These are phyloP conservation scores for Penicillium sp. DNA, from an alignment of 2,329 filamentous ascomycete genomes.

Conservation along the genomic window DNA sequence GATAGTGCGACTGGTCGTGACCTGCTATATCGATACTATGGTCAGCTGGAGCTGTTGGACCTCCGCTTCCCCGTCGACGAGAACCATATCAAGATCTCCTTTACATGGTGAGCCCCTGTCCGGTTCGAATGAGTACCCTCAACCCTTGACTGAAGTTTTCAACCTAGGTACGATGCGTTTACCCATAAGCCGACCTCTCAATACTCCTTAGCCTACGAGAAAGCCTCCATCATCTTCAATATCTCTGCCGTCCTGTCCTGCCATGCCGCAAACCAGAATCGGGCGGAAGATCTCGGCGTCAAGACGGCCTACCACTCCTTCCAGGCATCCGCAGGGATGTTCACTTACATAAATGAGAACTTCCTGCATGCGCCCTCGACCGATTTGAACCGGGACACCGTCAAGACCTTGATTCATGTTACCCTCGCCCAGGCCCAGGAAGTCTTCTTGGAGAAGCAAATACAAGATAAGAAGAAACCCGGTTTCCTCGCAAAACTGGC, in stretches of 20 bases:
- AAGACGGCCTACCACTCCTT: slow-evolving; percentile 98
- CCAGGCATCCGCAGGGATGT: slow-evolving; percentile 98
- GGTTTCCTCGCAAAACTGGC: slow-evolving; percentile 90
- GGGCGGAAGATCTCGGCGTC: slow-evolving; percentile 86
- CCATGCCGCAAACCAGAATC: slow-evolving; percentile 89
- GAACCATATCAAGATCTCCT: slow-evolving; percentile 98
- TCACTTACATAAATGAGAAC: slow-evolving; percentile 99
- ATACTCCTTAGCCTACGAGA: slow-evolving; percentile 95
- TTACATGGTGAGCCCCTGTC: slow-evolving; percentile 74
- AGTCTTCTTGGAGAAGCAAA: slow-evolving; percentile 95
- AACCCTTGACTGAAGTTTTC: slow-evolving; percentile 2
- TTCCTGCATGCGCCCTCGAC: slow-evolving; percentile 95
- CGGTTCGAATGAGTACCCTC: neutral
- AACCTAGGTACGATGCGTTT: slow-evolving; percentile 91
- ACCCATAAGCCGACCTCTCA: slow-evolving; percentile 97
- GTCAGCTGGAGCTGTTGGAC: slow-evolving; percentile 91
- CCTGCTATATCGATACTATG: slow-evolving; percentile 95
- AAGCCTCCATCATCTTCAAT: slow-evolving; percentile 99
- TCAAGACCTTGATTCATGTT: slow-evolving; percentile 89
- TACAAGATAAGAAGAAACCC: slow-evolving; percentile 88
- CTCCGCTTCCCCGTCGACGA: slow-evolving; percentile 96
- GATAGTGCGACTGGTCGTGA: slow-evolving; percentile 93
- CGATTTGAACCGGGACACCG: slow-evolving; percentile 92
- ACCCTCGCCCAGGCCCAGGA: slow-evolving; percentile 97
- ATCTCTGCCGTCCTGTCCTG: slow-evolving; percentile 96